A percentile compares a stretch with the other conserved stretches of the same genome.
Evolutionary conservation across 225 moss, liverwort and hornwort species (phyloP).

Genomic region (Ulota crispa): DNA sequence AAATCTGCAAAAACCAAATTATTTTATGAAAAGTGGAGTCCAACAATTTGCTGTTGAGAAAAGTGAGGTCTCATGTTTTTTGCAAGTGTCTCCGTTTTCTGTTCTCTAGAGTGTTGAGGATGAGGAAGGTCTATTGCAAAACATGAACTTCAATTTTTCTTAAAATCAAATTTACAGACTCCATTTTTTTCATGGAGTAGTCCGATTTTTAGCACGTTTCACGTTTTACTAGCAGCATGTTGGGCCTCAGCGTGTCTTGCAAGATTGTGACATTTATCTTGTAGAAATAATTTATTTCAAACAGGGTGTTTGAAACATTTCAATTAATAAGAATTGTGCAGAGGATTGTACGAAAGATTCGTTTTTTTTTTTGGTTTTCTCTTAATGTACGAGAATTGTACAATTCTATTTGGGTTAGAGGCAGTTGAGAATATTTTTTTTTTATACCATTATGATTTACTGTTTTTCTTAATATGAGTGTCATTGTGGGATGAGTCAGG

Average conservation of each 20-base stretch:
- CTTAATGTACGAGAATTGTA: not conserved
- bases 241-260: not conserved
- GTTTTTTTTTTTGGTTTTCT: too few species aligned
- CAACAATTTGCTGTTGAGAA: too few species aligned
- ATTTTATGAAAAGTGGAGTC: too few species aligned
- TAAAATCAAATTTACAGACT: too few species aligned
- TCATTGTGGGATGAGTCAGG: conserved; percentile 35
- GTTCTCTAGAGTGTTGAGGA: too few species aligned
- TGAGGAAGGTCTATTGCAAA: too few species aligned
- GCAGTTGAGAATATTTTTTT: not conserved
- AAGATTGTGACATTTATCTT: not conserved
- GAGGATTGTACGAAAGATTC: not conserved
- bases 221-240: not conserved
- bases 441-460: not conserved
- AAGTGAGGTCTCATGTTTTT: too few species aligned
- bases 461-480: not conserved
- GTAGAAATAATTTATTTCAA: not conserved
- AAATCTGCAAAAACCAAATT: too few species aligned
- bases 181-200: too few species aligned
- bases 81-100: too few species aligned
- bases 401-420: not conserved
- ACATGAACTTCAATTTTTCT: too few species aligned
- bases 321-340: not conserved
- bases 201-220: too few species aligned
- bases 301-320: not conserved